phyloP scores from a whole-genome alignment of 176 grass and related monocot genomes.

The Musa acuminata region DNA sequence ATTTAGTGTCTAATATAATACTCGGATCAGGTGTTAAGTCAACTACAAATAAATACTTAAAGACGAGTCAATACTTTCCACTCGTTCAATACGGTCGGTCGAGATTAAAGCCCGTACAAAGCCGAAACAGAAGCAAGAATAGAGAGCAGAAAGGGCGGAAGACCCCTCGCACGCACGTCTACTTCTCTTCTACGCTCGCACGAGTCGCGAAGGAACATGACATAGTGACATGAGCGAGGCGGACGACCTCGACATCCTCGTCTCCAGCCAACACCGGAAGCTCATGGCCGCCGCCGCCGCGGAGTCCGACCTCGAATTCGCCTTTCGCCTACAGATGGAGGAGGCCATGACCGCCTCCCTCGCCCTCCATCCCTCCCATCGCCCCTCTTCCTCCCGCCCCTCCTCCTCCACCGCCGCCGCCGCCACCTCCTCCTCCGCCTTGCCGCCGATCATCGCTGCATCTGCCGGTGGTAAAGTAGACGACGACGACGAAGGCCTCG shows the following conservation, averaged over 20 bases:
- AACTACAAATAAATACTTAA: too few species aligned
- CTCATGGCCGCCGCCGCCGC: constrained; percentile 15
- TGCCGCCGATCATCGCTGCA: not conserved
- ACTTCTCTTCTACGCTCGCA: too few species aligned
- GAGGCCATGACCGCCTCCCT: constrained; percentile 21
- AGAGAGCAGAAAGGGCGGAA: too few species aligned
- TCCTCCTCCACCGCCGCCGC: not conserved
- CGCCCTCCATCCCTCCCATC: not conserved
- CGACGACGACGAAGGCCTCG: not conserved
- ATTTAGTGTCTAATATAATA: too few species aligned
- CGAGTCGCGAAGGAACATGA: too few species aligned
- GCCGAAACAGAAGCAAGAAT: too few species aligned
- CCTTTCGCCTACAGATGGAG: constrained; percentile 26
- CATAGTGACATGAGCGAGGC: constrained; percentile 1
- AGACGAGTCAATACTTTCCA: too few species aligned
- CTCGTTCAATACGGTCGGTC: too few species aligned
- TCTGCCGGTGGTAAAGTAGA: constrained; percentile 4
- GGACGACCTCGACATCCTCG: constrained; percentile 1
- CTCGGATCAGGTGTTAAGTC: too few species aligned
- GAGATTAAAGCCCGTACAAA: too few species aligned
- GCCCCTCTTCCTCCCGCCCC: not conserved
- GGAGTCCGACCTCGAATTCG: constrained; percentile 24
- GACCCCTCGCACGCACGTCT: too few species aligned
- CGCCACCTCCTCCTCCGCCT: not conserved
- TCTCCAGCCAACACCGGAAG: constrained; percentile 6